Evolutionary conservation across 169 alveolate genomes (phyloP), one percentile per base, ranked within the genome.

Genomic region (Eimeria maxima): DNA sequence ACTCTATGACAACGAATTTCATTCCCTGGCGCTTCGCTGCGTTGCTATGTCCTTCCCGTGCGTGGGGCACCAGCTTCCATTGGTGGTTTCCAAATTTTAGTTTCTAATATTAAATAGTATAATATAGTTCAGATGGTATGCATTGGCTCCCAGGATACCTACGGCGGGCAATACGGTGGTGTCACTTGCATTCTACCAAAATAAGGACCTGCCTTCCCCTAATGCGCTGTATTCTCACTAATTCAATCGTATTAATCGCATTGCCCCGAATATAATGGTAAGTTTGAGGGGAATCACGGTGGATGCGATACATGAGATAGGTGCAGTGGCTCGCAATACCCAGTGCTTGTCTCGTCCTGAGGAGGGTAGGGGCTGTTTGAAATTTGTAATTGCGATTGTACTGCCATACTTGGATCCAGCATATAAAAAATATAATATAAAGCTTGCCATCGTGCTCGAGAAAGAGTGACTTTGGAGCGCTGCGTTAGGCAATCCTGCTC

Each of bases 271-370:
- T 38, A 8, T 29, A 38, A 29, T 13, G 83, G 33, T 18, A 73
- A 16, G 1, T 8, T 5, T 3, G 80, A 29, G 45, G 50, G 13
- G 80, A 69, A 22, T 38, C 29, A 11, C 22, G 13, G 29, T 14
- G 60, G 88, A 67, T 78, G 88, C 88, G 88, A 78, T 67, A 78
- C 65, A 67, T 78, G 88, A 45, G 44, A 45, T 78, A 78, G 88
- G 88, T 78, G 88, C 88, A n/a, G 38, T 78, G 42, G 11, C 88
- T 76, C 38, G 44, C n/a, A 47, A 29, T 53, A 1, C 18, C 83
- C 53, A 38, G 16, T 73, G 83, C 16, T 7, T 73, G 83, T 38
- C 55, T 42, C 53, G 55, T 11, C 5, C 33, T 38, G 18, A 0
- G 83, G 50, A 4, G 29, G 16, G 38, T 38, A 73, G 16, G 29